Conservation (phyloP, 768 basidiomycete genomes). For the Psilocybe tampanensis region DNA sequence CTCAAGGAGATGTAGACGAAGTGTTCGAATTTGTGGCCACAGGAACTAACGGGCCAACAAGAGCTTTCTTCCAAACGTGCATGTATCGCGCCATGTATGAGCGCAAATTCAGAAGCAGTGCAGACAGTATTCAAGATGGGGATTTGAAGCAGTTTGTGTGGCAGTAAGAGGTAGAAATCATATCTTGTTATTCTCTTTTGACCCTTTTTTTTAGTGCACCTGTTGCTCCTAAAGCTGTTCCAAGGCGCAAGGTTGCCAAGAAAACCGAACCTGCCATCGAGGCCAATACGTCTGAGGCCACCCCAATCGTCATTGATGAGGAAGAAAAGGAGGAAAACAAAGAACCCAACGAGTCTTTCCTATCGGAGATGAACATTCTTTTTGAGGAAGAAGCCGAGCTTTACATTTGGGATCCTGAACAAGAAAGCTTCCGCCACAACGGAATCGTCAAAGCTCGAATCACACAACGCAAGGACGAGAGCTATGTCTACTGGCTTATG, state of each 20-base stretch:
- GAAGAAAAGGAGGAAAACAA: conserved; percentile 7
- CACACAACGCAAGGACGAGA: conserved; percentile 41
- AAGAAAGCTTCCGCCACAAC: conserved; percentile 52
- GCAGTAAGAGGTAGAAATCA: conserved; percentile 46
- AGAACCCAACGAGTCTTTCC: conserved; percentile 10
- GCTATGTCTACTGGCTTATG: conserved; percentile 61
- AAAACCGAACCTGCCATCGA: conserved; percentile 11
- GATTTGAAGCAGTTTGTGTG: conserved; percentile 82
- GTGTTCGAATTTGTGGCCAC: conserved; percentile 91
- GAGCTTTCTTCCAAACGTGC: conserved; percentile 89
- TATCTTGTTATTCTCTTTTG: background rate
- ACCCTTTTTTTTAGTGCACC: conserved; percentile 35
- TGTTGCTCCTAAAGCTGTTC: conserved; percentile 25
- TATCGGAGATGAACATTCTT: conserved; percentile 32
- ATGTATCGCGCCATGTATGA: conserved; percentile 98
- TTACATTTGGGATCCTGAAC: conserved; percentile 60
- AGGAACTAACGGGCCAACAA: conserved; percentile 77
- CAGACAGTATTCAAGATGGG: conserved; percentile 65
- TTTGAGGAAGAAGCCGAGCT: conserved; percentile 54
- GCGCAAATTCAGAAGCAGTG: conserved; percentile 78
- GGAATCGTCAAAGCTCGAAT: conserved; percentile 59
- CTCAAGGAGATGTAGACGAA: conserved; percentile 90
- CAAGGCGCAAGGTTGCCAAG: conserved; percentile 33
- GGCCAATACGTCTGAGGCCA: conserved; percentile 10
- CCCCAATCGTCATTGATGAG: conserved; percentile 16